Evolutionary conservation across 1,284 basidiomycete species (phyloP).

Genomic region (Rhodotorula sp.): DNA sequence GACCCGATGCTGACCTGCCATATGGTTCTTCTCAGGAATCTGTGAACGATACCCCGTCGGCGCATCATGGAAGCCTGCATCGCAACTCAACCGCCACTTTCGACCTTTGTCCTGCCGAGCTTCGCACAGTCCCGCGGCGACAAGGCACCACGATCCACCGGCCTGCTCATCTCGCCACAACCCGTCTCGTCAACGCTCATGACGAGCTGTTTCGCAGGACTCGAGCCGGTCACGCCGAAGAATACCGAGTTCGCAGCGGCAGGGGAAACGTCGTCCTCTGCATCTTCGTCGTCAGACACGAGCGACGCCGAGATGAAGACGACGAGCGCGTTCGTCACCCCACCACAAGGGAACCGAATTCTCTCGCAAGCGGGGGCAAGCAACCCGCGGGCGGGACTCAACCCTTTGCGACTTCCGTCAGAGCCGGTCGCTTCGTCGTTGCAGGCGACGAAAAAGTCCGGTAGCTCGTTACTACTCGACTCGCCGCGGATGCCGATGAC

Average conservation of each 20-base stretch:
- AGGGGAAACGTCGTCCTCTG: background rate
- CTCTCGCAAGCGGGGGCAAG: background rate
- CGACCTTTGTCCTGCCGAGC: slow-evolving; percentile 17
- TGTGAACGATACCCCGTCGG: too few species aligned
- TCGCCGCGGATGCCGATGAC: slow-evolving; percentile 28
- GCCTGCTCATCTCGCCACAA: background rate
- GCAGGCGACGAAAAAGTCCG: background rate
- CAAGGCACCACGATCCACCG: slow-evolving; percentile 2
- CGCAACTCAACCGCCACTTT: background rate
- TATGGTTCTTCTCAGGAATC: too few species aligned
- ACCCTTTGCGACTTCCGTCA: too few species aligned
- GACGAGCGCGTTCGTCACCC: slow-evolving; percentile 22
- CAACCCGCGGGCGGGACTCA: background rate
- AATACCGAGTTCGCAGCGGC: background rate
- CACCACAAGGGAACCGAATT: slow-evolving; percentile 16
- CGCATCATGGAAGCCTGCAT: slow-evolving; percentile 19
- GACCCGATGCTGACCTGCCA: too few species aligned
- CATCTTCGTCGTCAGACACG: background rate
- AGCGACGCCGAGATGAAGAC: slow-evolving; percentile 31
- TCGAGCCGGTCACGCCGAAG: background rate
- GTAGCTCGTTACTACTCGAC: slow-evolving; percentile 9
- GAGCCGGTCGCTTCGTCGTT: background rate
- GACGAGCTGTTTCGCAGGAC: background rate
- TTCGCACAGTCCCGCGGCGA: slow-evolving; percentile 24
- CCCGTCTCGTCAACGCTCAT: slow-evolving; percentile 9